These are phyloP conservation scores for Tothia fuscella DNA, from an alignment of 2,329 filamentous ascomycete genomes.

Conservation along the genomic window DNA sequence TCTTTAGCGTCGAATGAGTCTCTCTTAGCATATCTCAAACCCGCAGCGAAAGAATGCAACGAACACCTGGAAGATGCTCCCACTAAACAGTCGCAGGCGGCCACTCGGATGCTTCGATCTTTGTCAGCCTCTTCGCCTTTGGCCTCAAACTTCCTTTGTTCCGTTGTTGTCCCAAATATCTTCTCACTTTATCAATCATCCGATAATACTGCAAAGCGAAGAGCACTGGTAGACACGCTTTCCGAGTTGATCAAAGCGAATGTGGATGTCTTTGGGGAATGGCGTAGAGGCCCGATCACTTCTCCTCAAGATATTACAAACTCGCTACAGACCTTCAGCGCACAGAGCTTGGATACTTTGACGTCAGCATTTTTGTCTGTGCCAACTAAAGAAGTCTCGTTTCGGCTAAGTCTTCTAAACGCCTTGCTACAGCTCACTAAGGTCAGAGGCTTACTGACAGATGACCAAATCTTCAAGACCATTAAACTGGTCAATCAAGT, in stretches of 20 bases:
- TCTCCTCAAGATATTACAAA: constrained; percentile 17
- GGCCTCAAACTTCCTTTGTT: constrained; percentile 43
- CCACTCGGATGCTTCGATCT: constrained; percentile 47
- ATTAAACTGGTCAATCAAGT: constrained; percentile 51
- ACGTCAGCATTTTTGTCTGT: constrained; percentile 31
- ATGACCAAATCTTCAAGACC: constrained; percentile 34
- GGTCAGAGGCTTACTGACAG: constrained; percentile 28
- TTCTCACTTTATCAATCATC: constrained; percentile 49
- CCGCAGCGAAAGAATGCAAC: constrained; percentile 54
- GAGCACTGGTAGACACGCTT: constrained; percentile 50
- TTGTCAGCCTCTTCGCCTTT: constrained; percentile 43
- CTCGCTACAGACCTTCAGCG: constrained; percentile 27
- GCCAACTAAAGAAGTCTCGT: constrained; percentile 37
- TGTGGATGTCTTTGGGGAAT: constrained; percentile 43
- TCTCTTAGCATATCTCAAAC: constrained; percentile 42
- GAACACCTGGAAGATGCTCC: constrained; percentile 57
- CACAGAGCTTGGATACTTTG: constrained; percentile 31
- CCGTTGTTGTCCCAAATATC: constrained; percentile 44
- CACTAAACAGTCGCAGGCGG: constrained; percentile 54
- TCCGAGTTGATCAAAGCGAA: constrained; percentile 47
- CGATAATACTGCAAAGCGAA: constrained; percentile 49
- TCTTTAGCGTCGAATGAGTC: constrained; percentile 37
- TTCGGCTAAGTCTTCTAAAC: constrained; percentile 33
- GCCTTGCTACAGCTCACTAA: constrained; percentile 32
- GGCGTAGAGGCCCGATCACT: constrained; percentile 33